Evolutionary conservation across 2,329 filamentous ascomycete genomes (phyloP).

Genomic region (Apiospora malaysiana): DNA sequence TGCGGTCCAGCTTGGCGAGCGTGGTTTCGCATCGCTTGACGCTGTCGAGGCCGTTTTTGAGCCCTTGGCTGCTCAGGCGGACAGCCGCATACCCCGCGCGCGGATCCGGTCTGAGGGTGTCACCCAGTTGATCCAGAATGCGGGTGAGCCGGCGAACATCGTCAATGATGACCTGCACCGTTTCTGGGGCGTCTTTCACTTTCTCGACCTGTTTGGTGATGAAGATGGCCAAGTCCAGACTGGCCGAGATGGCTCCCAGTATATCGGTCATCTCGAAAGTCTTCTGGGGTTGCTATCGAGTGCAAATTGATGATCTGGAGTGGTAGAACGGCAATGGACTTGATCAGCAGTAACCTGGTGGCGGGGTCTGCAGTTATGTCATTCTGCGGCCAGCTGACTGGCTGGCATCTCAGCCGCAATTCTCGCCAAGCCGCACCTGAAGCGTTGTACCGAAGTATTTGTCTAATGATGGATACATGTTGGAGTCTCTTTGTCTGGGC

Average conservation of each 20-base stretch:
- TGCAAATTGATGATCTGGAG: neutral
- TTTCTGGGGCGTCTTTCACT: neutral
- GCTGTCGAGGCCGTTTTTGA: neutral
- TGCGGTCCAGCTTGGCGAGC: neutral
- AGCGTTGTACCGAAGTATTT: no score
- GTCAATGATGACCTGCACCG: slow-evolving; percentile 18
- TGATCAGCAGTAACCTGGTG: neutral
- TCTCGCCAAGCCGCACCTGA: no score
- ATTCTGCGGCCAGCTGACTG: neutral
- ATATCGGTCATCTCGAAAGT: slow-evolving; percentile 7
- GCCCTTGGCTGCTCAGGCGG: neutral
- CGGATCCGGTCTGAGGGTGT: slow-evolving; percentile 3
- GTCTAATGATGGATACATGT: no score
- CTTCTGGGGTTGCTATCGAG: neutral
- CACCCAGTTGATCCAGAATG: slow-evolving; percentile 8
- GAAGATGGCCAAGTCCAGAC: slow-evolving; percentile 19
- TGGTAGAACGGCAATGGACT: neutral
- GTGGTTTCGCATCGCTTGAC: neutral
- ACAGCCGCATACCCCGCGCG: neutral
- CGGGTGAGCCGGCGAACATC: slow-evolving; percentile 1
- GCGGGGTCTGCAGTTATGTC: neutral
- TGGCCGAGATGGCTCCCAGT: slow-evolving; percentile 12
- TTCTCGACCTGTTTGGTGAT: slow-evolving; percentile 20
- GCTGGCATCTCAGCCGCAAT: neutral
- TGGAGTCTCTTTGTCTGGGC: no score